phyloP scores from a whole-genome alignment of 2,329 filamentous ascomycete species.

The Penicillium occitanis region DNA sequence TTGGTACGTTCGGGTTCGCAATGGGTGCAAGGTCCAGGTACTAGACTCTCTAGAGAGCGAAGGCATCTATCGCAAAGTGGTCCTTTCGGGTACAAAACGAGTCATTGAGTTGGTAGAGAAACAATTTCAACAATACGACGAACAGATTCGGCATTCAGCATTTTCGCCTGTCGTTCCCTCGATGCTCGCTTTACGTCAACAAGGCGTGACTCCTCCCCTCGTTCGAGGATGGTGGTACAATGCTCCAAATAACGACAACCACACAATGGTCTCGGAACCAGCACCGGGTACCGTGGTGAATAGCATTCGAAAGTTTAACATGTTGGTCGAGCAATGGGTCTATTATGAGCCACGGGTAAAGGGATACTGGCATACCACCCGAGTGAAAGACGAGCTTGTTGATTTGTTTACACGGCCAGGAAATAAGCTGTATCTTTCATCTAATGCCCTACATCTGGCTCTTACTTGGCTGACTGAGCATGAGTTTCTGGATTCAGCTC shows the following conservation, averaged over 20 bases:
- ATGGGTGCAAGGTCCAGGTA: constrained; percentile 43
- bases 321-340: constrained; percentile 42
- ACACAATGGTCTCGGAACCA: neutral
- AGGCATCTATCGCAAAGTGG: constrained; percentile 35
- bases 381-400: constrained; percentile 8
- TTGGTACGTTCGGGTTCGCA: constrained; percentile 35
- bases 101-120: constrained; percentile 35
- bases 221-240: constrained; percentile 34
- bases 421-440: constrained; percentile 36
- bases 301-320: constrained; percentile 38
- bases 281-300: constrained; percentile 19
- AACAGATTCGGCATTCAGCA: constrained; percentile 13
- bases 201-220: constrained; percentile 28
- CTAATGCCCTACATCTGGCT: constrained; percentile 43
- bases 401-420: constrained; percentile 35
- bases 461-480: constrained; percentile 40
- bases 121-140: constrained; percentile 28
- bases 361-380: neutral
- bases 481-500: constrained; percentile 33
- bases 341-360: neutral
- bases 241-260: constrained; percentile 12
- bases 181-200: constrained; percentile 26
- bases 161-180: constrained; percentile 32
- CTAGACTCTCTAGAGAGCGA: constrained; percentile 32
- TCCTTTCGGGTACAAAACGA: constrained; percentile 37